phyloP scores from a whole-genome alignment of 805 yeast genomes.

The Pichia manshurica region DNA sequence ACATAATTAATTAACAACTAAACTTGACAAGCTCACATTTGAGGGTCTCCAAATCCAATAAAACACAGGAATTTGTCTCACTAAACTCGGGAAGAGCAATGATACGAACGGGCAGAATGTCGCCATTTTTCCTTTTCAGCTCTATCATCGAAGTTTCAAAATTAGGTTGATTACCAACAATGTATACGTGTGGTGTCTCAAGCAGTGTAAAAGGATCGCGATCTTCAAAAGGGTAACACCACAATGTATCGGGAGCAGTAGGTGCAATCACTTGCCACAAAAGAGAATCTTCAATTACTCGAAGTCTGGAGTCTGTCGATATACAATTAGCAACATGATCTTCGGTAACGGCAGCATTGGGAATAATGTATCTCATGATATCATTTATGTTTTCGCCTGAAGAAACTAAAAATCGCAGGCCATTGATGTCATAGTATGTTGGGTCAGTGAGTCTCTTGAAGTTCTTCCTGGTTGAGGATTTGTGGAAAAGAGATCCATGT shows the following conservation, averaged over 20 bases:
- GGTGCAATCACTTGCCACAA: conserved; percentile 87
- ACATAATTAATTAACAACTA: conserved; percentile 1
- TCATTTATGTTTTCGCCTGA: conserved; percentile 85
- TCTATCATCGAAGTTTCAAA: conserved; percentile 44
- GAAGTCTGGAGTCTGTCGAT: conserved; percentile 35
- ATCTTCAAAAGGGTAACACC: conserved; percentile 77
- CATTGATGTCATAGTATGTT: conserved; percentile 55
- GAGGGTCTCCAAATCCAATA: conserved; percentile 54
- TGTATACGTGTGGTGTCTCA: conserved; percentile 80
- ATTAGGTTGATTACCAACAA: conserved; percentile 75
- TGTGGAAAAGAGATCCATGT: conserved; percentile 66
- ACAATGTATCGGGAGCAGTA: conserved; percentile 92
- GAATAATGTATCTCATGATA: conserved; percentile 57
- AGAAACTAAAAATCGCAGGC: conserved; percentile 58
- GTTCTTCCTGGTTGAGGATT: conserved; percentile 32
- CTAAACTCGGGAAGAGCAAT: conserved; percentile 69
- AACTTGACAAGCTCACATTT: conserved; percentile 47
- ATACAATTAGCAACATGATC: conserved; percentile 23
- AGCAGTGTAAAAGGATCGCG: conserved; percentile 76
- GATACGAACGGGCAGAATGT: conserved; percentile 37
- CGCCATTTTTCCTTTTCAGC: conserved; percentile 31
- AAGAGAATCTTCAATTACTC: conserved; percentile 61
- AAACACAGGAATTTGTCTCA: conserved; percentile 56
- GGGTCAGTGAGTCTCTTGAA: conserved; percentile 63
- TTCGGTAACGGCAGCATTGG: conserved; percentile 31